These are phyloP conservation scores for Ampelomyces quisqualis DNA, from an alignment of 2,329 filamentous ascomycete species.

Conservation along the genomic window DNA sequence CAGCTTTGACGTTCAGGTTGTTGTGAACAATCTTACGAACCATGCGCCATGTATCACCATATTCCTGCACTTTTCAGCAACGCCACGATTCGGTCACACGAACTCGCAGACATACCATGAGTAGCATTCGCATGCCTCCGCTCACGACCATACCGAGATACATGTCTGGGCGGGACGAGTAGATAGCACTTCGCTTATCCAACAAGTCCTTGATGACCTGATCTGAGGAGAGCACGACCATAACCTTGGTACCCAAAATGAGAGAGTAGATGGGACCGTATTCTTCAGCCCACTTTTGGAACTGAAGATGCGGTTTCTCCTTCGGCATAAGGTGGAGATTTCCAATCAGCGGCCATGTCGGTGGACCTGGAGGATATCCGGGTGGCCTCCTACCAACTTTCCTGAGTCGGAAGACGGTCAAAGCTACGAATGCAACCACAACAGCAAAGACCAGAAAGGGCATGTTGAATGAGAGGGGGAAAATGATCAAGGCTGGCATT, in stretches of 20 bases:
- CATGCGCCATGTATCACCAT: slow-evolving; percentile 18
- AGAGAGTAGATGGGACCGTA: slow-evolving; percentile 56
- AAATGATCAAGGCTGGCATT: neutral
- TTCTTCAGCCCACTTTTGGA: slow-evolving; percentile 55
- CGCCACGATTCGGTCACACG: neutral
- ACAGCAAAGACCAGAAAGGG: neutral
- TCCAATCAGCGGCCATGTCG: slow-evolving; percentile 54
- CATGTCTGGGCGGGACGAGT: slow-evolving; percentile 50
- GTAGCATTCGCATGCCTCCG: slow-evolving; percentile 10
- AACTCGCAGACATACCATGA: slow-evolving; percentile 15
- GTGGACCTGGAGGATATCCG: slow-evolving; percentile 53
- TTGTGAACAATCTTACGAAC: slow-evolving; percentile 24
- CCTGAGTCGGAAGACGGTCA: neutral
- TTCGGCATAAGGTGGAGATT: slow-evolving; percentile 55
- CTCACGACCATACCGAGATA: slow-evolving; percentile 15
- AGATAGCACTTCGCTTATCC: slow-evolving; percentile 54
- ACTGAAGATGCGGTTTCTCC: slow-evolving; percentile 48
- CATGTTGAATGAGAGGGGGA: neutral
- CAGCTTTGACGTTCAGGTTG: slow-evolving; percentile 21
- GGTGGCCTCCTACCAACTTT: neutral
- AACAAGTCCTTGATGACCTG: slow-evolving; percentile 54
- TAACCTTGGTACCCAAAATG: slow-evolving; percentile 51
- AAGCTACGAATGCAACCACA: neutral
- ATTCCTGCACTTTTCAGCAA: slow-evolving; percentile 9
- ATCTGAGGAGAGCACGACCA: slow-evolving; percentile 52